Evolutionary conservation across 768 basidiomycete genomes (phyloP).

Genomic region (Coprinellus micaceus): DNA sequence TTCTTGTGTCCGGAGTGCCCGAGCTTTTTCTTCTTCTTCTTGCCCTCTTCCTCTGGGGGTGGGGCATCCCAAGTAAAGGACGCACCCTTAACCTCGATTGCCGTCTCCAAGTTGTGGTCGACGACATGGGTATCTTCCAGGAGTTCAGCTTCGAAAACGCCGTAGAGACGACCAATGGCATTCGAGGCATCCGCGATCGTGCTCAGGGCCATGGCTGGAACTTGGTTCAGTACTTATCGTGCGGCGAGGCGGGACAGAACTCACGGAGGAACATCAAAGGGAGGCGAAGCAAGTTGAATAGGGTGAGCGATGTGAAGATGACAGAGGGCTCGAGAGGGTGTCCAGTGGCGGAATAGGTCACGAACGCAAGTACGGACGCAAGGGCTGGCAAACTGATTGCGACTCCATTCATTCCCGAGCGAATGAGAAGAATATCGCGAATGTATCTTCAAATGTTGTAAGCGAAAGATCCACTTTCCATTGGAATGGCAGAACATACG

Average conservation of each 20-base stretch:
- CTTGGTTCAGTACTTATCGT: slow-evolving; percentile 3
- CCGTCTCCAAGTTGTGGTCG: slow-evolving; percentile 54
- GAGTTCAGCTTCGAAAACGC: slow-evolving; percentile 82
- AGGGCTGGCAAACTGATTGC: slow-evolving; percentile 71
- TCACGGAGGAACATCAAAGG: slow-evolving; percentile 73
- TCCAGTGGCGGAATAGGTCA: slow-evolving; percentile 73
- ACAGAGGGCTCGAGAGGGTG: slow-evolving; percentile 65
- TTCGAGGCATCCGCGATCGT: slow-evolving; percentile 83
- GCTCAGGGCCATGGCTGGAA: slow-evolving; percentile 63
- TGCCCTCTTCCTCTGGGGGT: slow-evolving; percentile 43
- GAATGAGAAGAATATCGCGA: slow-evolving; percentile 61
- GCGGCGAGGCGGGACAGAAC: slow-evolving; percentile 20
- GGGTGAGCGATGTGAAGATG: slow-evolving; percentile 79
- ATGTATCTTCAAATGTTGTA: slow-evolving; percentile 43
- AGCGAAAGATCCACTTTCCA: background rate
- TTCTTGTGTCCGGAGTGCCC: slow-evolving; percentile 4
- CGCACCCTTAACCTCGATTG: slow-evolving; percentile 63
- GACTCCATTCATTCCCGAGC: slow-evolving; percentile 64
- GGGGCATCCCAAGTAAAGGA: slow-evolving; percentile 87
- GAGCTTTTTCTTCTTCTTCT: slow-evolving; percentile 13
- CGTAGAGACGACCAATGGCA: slow-evolving; percentile 71
- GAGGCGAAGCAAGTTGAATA: slow-evolving; percentile 80
- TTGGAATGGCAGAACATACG: slow-evolving; percentile 34
- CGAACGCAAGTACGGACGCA: slow-evolving; percentile 72
- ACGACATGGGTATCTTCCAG: slow-evolving; percentile 54